Evolutionary conservation across 2,329 filamentous ascomycete species (phyloP), one percentile per base, ranked within the genome.

Genomic region (Pseudogymnoascus sp.): DNA sequence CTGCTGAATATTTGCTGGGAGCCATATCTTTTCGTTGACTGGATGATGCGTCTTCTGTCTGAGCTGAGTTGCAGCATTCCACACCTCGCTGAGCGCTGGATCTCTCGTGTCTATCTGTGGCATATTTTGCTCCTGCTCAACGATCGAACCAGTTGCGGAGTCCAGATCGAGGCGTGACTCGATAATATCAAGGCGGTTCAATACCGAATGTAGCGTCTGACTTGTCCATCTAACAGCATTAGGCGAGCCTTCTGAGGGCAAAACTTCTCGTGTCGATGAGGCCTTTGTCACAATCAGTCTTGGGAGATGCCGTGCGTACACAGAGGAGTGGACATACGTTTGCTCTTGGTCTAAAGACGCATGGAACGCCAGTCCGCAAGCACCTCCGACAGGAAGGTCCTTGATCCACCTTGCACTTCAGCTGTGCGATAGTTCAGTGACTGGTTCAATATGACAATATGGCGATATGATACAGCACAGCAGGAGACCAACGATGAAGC

Each of bases 321-420:
- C 3, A 63, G n/a, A 18, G 46, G 62, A 25, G 67, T 64, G 11
- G 67, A 64, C 73, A 63, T 68, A 76, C 75, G 66, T 78, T 77
- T 46, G 75, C 75, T 42, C 75, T 71, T 10, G 76, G 76, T 34
- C 76, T 75, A 63, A 77, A 77, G 11, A 77, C 70, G 66, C 76
- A 78, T 21, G 74, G 73, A 8, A 75, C 70, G n/a, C 73, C 74
- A 4, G 71, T 69, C 7, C 72, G 71, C 16, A 71, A 63, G 62
- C 74, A 76, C 64, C 74, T 69, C 16, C 74, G 72, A 66, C 74
- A 76, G 0, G 71, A 70, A 14, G 70, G 68, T 23, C 73, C 72
- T 5, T 69, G 67, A 14, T 76, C 74, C 18, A 76, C 71, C 42
- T 72, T 70, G 64, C 75, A 77, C 67, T 74, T 75, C 74, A 77